A percentile compares a stretch with the other conserved stretches of the same genome.
Evolutionary conservation across 2,329 filamentous ascomycete genomes (phyloP).

Genomic region (Xylaria sp.): DNA sequence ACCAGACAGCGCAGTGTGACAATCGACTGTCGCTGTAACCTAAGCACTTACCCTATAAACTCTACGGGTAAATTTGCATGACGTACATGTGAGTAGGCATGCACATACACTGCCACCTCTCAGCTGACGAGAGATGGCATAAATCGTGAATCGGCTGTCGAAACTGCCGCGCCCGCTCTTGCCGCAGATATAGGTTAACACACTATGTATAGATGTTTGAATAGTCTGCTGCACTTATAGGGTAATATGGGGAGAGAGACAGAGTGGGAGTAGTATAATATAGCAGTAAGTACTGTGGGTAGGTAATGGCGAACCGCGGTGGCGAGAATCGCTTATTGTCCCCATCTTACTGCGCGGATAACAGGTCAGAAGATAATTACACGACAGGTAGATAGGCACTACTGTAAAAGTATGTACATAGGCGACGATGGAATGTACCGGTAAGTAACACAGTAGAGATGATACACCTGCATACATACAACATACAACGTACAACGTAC

Average conservation of each 20-base stretch:
- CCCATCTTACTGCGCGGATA: constrained; percentile 13
- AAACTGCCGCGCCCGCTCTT: constrained; percentile 10
- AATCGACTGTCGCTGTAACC: too few species aligned
- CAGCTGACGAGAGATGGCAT: constrained; percentile 23
- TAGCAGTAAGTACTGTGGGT: background rate
- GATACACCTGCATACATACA: background rate
- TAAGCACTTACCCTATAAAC: background rate
- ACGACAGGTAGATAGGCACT: too few species aligned
- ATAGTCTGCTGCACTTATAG: too few species aligned
- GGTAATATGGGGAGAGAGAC: too few species aligned
- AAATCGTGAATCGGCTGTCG: constrained; percentile 12
- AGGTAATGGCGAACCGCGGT: background rate
- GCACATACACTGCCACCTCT: constrained; percentile 12
- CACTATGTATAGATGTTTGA: too few species aligned
- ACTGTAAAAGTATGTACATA: too few species aligned
- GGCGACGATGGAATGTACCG: too few species aligned
- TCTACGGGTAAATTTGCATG: background rate
- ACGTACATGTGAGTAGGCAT: too few species aligned
- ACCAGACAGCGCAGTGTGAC: too few species aligned
- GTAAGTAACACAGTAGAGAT: too few species aligned
- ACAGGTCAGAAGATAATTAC: background rate
- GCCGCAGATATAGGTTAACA: constrained; percentile 22
- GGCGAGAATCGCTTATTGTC: constrained; percentile 5
- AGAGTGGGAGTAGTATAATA: background rate
- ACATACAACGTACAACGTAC: too few species aligned